Evolutionary conservation across 2,329 filamentous ascomycete genomes (phyloP).

Genomic region (Hypoxylon sp.): DNA sequence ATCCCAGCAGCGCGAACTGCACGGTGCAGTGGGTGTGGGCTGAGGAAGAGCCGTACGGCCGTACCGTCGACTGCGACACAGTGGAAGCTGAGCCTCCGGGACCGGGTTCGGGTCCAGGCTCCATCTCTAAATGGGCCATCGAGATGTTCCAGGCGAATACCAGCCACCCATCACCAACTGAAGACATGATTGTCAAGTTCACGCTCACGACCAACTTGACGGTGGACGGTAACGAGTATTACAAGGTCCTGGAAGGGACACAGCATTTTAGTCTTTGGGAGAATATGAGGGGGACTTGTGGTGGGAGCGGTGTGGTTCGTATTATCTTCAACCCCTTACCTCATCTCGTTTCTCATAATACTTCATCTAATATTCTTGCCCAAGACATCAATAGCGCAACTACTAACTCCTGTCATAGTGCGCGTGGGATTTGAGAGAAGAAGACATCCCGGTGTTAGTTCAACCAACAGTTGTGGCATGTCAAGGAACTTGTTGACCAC

Average conservation of each 20-base stretch:
- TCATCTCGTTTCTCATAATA: background rate
- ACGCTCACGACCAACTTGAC: constrained; percentile 45
- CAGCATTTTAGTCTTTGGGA: constrained; percentile 47
- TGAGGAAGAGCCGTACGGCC: constrained; percentile 37
- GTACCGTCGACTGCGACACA: constrained; percentile 40
- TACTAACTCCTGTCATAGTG: constrained; percentile 30
- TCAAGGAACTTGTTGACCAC: constrained; percentile 19
- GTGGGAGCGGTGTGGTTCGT: constrained; percentile 45
- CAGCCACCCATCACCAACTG: constrained; percentile 31
- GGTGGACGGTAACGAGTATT: constrained; percentile 27
- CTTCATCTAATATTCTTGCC: background rate
- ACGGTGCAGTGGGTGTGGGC: constrained; percentile 45
- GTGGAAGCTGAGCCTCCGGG: background rate
- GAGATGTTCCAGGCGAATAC: constrained; percentile 43
- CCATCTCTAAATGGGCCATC: constrained; percentile 48
- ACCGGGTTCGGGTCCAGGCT: constrained; percentile 4
- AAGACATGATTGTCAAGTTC: constrained; percentile 48
- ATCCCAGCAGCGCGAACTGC: constrained; percentile 48
- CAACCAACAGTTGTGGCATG: constrained; percentile 24
- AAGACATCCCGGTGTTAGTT: constrained; percentile 26
- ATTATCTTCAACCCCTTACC: background rate
- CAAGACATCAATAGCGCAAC: background rate
- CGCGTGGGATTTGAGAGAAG: constrained; percentile 29
- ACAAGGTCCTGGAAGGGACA: constrained; percentile 42
- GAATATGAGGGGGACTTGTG: constrained; percentile 42